Evolutionary conservation across 352 stramenopile species (phyloP).

Genomic region (Globisporangium nagaii): DNA sequence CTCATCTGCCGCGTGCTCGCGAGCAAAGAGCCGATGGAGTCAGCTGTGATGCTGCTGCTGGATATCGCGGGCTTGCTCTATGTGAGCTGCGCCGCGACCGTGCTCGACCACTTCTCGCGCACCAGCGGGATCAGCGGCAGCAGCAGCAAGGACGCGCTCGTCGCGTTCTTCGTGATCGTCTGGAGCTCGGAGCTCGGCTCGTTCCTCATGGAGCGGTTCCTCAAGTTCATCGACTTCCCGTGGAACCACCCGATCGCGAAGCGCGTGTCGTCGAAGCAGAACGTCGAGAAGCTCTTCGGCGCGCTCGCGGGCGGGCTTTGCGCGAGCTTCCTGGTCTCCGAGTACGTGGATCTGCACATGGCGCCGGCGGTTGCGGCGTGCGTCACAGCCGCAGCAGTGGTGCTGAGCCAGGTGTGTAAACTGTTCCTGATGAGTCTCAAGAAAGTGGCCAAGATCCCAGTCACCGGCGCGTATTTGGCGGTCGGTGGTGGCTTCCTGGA

Average conservation of each 20-base stretch:
- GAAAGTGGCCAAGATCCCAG: conserved; percentile 43
- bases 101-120: conserved; percentile 46
- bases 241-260: conserved; percentile 48
- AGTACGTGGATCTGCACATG: conserved; percentile 38
- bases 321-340: conserved; percentile 20
- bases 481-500: conserved; percentile 53
- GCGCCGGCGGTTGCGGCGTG: conserved; percentile 20
- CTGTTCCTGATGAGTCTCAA: conserved; percentile 59
- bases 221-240: conserved; percentile 44
- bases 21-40: conserved; percentile 64
- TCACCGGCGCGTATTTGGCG: conserved; percentile 34
- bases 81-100: conserved; percentile 30
- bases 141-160: conserved; percentile 8
- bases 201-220: conserved; percentile 37
- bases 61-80: conserved; percentile 51
- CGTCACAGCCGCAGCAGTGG: conserved; percentile 25
- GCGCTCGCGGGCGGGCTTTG: conserved; percentile 30
- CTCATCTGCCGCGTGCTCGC: conserved; percentile 41
- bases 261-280: conserved; percentile 48
- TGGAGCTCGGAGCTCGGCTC: conserved; percentile 53
- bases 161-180: conserved; percentile 46
- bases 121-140: conserved; percentile 12
- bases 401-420: conserved; percentile 45
- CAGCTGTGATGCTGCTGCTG: conserved; percentile 43
- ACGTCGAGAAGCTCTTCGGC: conserved; percentile 52